A percentile compares a stretch with the other conserved stretches of the same genome.
Evolutionary conservation across 2,329 filamentous ascomycete genomes (phyloP).

Genomic region (Colletotrichum somersetense): DNA sequence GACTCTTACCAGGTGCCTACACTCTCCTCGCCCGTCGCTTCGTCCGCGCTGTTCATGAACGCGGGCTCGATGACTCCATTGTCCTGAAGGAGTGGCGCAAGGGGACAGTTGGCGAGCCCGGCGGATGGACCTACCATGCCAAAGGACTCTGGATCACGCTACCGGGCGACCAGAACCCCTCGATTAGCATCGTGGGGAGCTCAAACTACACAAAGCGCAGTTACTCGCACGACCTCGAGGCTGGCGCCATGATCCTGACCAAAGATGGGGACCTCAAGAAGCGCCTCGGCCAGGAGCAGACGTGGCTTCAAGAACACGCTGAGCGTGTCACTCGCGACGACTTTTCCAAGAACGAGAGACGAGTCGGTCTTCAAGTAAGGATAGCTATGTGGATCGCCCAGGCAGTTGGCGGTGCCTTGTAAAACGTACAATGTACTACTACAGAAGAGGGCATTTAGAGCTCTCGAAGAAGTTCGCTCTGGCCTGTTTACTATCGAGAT

Average conservation of each 20-base stretch:
- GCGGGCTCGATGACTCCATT: constrained; percentile 68
- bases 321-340: constrained; percentile 78
- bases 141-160: constrained; percentile 94
- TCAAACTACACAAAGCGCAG: constrained; percentile 97
- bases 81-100: constrained; percentile 87
- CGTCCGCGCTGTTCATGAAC: constrained; percentile 68
- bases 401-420: constrained; percentile 88
- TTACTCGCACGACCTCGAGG: constrained; percentile 92
- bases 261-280: constrained; percentile 77
- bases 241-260: constrained; percentile 88
- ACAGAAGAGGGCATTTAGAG: neutral
- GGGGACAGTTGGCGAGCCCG: constrained; percentile 83
- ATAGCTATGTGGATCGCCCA: constrained; percentile 95
- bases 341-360: constrained; percentile 83
- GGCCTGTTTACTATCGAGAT: neutral
- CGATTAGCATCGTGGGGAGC: constrained; percentile 87
- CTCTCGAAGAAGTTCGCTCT: neutral
- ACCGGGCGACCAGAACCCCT: constrained; percentile 73
- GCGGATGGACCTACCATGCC: constrained; percentile 97
- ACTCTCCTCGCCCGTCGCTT: constrained; percentile 89
- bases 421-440: constrained; percentile 42
- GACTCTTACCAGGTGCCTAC: constrained; percentile 92
- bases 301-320: constrained; percentile 83
- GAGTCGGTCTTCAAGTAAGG: constrained; percentile 86
- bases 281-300: constrained; percentile 82